Evolutionary conservation across 2,329 filamentous ascomycete species (phyloP).

Genomic region (Cladosporium sp.): DNA sequence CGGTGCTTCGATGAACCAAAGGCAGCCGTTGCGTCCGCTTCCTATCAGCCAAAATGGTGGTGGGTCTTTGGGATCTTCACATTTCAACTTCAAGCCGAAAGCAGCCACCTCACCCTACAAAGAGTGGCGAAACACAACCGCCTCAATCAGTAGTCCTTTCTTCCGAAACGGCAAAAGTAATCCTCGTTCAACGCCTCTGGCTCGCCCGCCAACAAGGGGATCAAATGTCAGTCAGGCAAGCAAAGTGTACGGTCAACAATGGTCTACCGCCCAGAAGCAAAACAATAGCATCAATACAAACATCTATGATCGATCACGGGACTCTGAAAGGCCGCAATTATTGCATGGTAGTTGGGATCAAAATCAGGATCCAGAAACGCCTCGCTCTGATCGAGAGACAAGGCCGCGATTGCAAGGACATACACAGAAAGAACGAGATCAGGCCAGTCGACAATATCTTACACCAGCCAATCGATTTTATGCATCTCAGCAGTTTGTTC

Average conservation of each 20-base stretch:
- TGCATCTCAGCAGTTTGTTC: background rate
- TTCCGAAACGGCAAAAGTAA: constrained; percentile 20
- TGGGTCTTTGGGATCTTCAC: background rate
- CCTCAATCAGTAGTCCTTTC: constrained; percentile 36
- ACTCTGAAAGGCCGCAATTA: background rate
- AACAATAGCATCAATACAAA: background rate
- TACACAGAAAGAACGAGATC: background rate
- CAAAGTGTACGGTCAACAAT: background rate
- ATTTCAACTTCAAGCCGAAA: background rate
- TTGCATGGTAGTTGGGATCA: background rate
- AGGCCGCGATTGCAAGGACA: background rate
- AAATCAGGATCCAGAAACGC: background rate
- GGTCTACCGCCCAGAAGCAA: background rate
- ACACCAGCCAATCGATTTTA: too few species aligned
- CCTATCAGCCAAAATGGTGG: background rate
- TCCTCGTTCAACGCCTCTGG: background rate
- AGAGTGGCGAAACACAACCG: background rate
- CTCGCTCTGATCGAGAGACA: too few species aligned
- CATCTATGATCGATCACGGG: background rate
- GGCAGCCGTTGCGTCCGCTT: background rate
- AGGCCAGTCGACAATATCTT: too few species aligned
- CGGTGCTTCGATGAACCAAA: background rate
- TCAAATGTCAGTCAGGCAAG: background rate
- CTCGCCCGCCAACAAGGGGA: background rate
- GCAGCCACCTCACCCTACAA: constrained; percentile 15